Evolutionary conservation across 768 basidiomycete species (phyloP).

Genomic region (Lactarius indigo): DNA sequence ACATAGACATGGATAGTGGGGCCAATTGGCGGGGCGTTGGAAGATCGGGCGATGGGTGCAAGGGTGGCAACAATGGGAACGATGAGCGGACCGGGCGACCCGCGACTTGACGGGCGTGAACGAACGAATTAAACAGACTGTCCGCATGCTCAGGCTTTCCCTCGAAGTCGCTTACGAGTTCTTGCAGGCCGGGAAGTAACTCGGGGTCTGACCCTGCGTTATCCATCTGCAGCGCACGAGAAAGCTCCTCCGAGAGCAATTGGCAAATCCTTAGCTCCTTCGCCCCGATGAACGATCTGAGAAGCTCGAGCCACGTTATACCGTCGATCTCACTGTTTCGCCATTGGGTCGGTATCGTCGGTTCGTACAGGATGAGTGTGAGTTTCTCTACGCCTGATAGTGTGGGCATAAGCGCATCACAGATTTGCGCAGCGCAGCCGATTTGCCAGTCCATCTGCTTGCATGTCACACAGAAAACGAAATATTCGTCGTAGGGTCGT

Average conservation of each 20-base stretch:
- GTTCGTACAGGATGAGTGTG: background rate
- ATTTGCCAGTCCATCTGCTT: constrained; percentile 11
- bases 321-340: background rate
- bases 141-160: background rate
- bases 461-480: background rate
- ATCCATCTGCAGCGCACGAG: too few relatives aligned
- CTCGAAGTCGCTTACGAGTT: background rate
- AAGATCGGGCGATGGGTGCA: too few relatives aligned
- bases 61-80: too few relatives aligned
- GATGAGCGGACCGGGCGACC: background rate
- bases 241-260: background rate
- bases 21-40: too few relatives aligned
- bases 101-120: background rate
- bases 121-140: background rate
- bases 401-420: background rate
- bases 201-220: too few relatives aligned
- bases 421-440: background rate
- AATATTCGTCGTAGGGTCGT: background rate
- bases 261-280: background rate
- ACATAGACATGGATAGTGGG: too few relatives aligned
- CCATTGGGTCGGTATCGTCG: background rate
- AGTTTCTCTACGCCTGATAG: background rate
- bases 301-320: background rate
- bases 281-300: background rate
- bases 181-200: too few relatives aligned